A percentile compares a stretch with the other conserved stretches of the same genome.
Conservation (phyloP, 768 basidiomycete species). For the Pulveroboletus frians region DNA sequence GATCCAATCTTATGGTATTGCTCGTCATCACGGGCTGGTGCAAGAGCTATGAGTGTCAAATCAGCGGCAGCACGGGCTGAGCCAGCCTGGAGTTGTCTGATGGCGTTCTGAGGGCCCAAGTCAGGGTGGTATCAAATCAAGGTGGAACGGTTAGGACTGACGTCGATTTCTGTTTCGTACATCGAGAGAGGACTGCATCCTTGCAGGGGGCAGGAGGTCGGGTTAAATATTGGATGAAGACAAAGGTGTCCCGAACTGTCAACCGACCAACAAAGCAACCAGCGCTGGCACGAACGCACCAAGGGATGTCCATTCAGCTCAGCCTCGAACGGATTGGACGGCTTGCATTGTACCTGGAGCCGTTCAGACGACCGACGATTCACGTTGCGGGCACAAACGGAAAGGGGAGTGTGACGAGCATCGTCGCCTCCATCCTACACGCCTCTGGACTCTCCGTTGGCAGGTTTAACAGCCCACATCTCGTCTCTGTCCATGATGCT, state of each 20-base stretch:
- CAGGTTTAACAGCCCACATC: constrained; percentile 90
- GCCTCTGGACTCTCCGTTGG: constrained; percentile 59
- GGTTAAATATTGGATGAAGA: constrained; percentile 1
- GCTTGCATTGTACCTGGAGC: constrained; percentile 51
- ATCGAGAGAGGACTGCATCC: constrained; percentile 5
- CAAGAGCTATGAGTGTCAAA: constrained; percentile 19
- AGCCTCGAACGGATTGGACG: constrained; percentile 52
- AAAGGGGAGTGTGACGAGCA: constrained; percentile 87
- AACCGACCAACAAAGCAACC: background rate
- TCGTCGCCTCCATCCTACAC: constrained; percentile 71
- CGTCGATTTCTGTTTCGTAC: constrained; percentile 16
- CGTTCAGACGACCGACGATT: constrained; percentile 72
- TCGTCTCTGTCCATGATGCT: constrained; percentile 69
- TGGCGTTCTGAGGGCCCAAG: constrained; percentile 9
- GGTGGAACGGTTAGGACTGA: constrained; percentile 1
- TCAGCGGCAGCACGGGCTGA: constrained; percentile 16
- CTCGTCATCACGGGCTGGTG: constrained; percentile 13
- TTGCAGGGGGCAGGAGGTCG: background rate
- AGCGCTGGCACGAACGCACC: background rate
- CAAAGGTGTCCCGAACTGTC: background rate
- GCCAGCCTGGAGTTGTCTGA: constrained; percentile 21
- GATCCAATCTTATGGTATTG: constrained; percentile 15
- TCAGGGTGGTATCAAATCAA: too few species aligned
- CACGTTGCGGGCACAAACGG: constrained; percentile 97
- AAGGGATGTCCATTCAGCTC: constrained; percentile 61